These are phyloP conservation scores for Lotus japonicus DNA, from an alignment of 306 rosid genomes.

Conservation along the genomic window DNA sequence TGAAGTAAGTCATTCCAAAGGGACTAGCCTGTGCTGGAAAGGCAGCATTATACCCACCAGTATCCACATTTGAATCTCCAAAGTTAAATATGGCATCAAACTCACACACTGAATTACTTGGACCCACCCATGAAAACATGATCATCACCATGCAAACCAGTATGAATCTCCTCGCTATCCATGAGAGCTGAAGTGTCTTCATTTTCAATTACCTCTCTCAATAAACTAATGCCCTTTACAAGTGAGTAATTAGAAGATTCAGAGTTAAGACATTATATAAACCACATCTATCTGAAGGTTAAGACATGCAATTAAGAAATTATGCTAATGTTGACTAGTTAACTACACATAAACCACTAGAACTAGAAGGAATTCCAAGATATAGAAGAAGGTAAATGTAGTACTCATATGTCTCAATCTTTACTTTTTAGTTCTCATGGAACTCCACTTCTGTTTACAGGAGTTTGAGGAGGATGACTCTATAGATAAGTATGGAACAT, in stretches of 20 bases:
- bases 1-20: constrained; percentile 59
- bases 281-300: neutral
- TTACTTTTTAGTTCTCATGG: neutral
- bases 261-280: neutral
- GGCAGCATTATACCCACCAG: constrained; percentile 61
- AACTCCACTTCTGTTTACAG: neutral
- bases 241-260: neutral
- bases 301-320: neutral
- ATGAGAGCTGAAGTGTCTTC: neutral
- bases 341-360: constrained; percentile 6
- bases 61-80: constrained; percentile 73
- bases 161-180: neutral
- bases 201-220: neutral
- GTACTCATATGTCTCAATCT: no score
- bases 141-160: neutral
- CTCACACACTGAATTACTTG: constrained; percentile 30
- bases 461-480: no score
- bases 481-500: neutral
- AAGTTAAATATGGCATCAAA: constrained; percentile 66
- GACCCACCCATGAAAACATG: neutral
- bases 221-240: neutral
- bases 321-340: neutral
- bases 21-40: constrained; percentile 60
- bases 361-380: neutral
- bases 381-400: neutral